Conservation (phyloP, 2,329 filamentous ascomycete species). For the Cladosporium sp. region DNA sequence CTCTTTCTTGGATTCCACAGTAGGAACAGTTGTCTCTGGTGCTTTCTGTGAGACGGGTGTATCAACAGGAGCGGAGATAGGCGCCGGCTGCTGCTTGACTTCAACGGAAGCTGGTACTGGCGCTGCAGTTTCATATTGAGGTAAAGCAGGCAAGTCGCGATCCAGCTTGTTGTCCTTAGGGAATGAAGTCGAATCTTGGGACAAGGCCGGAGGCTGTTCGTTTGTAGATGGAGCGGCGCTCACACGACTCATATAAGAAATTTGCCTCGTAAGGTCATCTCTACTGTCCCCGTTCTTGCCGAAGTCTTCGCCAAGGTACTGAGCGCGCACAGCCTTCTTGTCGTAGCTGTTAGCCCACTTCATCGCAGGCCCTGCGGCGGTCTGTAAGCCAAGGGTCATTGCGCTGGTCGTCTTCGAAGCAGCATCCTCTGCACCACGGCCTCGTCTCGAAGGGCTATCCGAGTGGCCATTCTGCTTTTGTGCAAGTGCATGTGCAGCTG, state of each 20-base stretch:
- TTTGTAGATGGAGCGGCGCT: slow-evolving; percentile 12
- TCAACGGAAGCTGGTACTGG: slow-evolving; percentile 2
- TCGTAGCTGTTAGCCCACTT: slow-evolving; percentile 97
- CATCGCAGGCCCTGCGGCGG: slow-evolving; percentile 86
- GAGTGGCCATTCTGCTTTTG: slow-evolving; percentile 50
- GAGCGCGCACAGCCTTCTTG: slow-evolving; percentile 76
- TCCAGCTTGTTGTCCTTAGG: slow-evolving; percentile 8
- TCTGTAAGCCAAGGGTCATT: slow-evolving; percentile 81
- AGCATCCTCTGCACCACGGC: slow-evolving; percentile 51
- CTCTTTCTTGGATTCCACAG: slow-evolving; percentile 11
- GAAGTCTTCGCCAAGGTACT: slow-evolving; percentile 73
- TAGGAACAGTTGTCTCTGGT: slow-evolving; percentile 10
- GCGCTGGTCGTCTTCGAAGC: slow-evolving; percentile 80
- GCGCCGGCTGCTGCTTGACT: neutral
- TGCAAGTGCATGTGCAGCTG: slow-evolving; percentile 79
- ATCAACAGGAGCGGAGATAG: slow-evolving; percentile 9
- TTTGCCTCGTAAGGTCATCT: slow-evolving; percentile 23
- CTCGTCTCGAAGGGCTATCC: slow-evolving; percentile 38
- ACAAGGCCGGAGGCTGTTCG: slow-evolving; percentile 10
- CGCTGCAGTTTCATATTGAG: slow-evolving; percentile 17
- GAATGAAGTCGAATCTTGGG: slow-evolving; percentile 11
- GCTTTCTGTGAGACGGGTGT: neutral
- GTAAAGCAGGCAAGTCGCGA: slow-evolving; percentile 40
- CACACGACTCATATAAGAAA: slow-evolving; percentile 27
- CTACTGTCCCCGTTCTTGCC: slow-evolving; percentile 49